phyloP scores from a whole-genome alignment of 2,329 filamentous ascomycete genomes.

The Stagonosporopsis rhizophila region DNA sequence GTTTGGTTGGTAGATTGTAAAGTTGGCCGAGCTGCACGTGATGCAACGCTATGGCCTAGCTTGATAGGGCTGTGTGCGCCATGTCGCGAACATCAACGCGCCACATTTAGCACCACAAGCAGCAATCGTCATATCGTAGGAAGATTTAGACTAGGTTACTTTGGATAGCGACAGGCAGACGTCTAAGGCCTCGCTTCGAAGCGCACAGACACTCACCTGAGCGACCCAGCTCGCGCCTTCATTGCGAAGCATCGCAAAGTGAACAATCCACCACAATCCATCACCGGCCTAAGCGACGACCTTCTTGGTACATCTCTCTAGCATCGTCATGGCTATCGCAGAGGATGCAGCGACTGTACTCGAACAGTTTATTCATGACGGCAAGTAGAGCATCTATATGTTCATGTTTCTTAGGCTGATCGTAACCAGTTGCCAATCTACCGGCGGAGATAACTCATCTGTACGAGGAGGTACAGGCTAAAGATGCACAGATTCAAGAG shows the following conservation, averaged over 20 bases:
- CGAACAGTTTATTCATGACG: constrained; percentile 78
- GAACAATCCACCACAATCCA: neutral
- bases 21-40: constrained; percentile 40
- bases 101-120: neutral
- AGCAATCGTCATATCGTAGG: neutral
- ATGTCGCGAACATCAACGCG: constrained; percentile 8
- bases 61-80: too few species aligned
- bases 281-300: neutral
- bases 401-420: constrained; percentile 16
- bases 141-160: neutral
- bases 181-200: neutral
- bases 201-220: neutral
- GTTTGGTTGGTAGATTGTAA: constrained; percentile 34
- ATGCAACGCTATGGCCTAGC: constrained; percentile 11
- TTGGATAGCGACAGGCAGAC: neutral
- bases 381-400: constrained; percentile 40
- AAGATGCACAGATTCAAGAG: constrained; percentile 75
- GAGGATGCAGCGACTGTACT: constrained; percentile 74
- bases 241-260: neutral
- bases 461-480: constrained; percentile 82
- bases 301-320: neutral
- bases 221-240: neutral
- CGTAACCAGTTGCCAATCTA: constrained; percentile 69
- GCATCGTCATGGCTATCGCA: constrained; percentile 44
- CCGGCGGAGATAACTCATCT: constrained; percentile 84